A percentile compares a stretch with the other conserved stretches of the same genome.
These are phyloP conservation scores for Magnolia sinica DNA, from an alignment of 164 flowering plant genomes.

Conservation along the genomic window DNA sequence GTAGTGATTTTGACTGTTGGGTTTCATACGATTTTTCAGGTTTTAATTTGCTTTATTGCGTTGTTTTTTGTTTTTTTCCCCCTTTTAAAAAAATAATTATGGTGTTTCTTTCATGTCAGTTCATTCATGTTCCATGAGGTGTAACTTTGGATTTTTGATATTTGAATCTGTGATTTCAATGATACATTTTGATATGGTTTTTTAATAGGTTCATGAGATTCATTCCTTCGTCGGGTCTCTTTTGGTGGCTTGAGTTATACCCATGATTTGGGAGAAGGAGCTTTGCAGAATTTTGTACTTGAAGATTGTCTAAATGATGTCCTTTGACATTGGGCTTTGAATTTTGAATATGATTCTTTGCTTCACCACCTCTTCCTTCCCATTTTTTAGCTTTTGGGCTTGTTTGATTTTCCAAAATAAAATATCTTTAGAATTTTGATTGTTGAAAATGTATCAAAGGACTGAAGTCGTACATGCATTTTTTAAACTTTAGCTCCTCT, in stretches of 20 bases:
- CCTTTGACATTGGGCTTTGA: neutral
- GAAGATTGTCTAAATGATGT: neutral
- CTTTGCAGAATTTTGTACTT: neutral
- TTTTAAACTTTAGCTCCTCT: neutral
- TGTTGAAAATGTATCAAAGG: neutral
- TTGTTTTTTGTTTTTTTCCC: neutral
- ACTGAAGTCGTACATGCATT: neutral
- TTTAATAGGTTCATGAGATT: neutral
- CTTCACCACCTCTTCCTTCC: neutral
- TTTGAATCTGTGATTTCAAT: neutral
- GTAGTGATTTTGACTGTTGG: too few relatives aligned
- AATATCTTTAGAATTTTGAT: neutral
- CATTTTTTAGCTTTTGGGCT: neutral
- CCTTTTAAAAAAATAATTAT: neutral
- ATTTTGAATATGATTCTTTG: too few relatives aligned
- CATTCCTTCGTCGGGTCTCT: neutral
- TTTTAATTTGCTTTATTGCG: too few relatives aligned
- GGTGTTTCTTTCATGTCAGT: neutral
- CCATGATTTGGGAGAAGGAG: neutral
- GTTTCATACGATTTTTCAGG: too few relatives aligned
- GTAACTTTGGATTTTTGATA: neutral
- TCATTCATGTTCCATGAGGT: neutral
- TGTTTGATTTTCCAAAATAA: neutral
- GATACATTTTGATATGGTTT: neutral
- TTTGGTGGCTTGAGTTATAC: neutral